Base-by-base conservation (phyloP, 768 basidiomycete species). In the Mycena indigotica region DNA sequence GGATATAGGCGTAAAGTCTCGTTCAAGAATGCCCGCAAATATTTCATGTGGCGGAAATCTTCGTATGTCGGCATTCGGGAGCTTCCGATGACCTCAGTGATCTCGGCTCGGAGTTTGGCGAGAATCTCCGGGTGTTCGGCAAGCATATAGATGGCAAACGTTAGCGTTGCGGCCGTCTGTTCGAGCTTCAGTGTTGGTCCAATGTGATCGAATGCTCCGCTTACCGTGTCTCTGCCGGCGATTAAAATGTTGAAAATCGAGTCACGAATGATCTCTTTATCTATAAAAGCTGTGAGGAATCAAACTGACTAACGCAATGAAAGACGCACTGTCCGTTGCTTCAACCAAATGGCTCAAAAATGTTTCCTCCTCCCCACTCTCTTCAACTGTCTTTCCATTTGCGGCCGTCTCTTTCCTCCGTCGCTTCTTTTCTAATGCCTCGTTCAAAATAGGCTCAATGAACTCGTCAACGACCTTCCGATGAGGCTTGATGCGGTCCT, bases 21-120 rank as follows among this genome's bases (percentile, higher is more conserved):
- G 17, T 57, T 60, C 6, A 58, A 45, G 21, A 51, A 30, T 4
- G 84, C 84, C 21, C 83, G 70, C 58, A 85, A 67, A 62, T 81
- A 87, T 56, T 81, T 83, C 84, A 86, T 82, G 13, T 78, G 75
- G 25, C 80, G 73, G 57, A 86, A 75, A 40, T 83, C 79, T 23
- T 84, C 84, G 60, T 81, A 83, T 1, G 82, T 80, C 0, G 85
- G 84, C 8, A 73, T 55, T 15, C 75, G 66, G 2, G 65, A 68
- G 8, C 68, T 63, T 0, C 84, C 84, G 23, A 85, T 74, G 15
- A 70, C 70, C 17, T 69, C 68, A 4, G 80, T 55, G 21, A 87
- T 75, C 65, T 87, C 85, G 29, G 78, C 71, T 21, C 82, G 78
- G 16, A 87, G 76, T 4, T 74, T 72, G 12, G 62, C 58, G 1